Conservation (phyloP, 768 basidiomycete genomes). For the Multifurca ochricompacta region DNA sequence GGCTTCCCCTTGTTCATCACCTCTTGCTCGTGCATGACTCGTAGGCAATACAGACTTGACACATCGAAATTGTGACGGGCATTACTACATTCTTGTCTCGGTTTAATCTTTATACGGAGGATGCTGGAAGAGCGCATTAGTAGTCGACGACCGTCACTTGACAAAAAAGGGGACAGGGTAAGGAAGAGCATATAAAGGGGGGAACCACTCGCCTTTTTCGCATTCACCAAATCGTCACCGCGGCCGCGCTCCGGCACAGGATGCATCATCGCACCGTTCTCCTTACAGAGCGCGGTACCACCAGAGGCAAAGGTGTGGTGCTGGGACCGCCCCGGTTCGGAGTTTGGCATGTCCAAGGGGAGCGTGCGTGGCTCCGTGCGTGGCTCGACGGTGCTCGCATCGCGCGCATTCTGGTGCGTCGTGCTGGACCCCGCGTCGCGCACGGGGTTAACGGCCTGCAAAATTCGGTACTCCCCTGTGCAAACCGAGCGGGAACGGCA, state of each 20-base stretch:
- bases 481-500: neutral
- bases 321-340: constrained; percentile 4
- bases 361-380: neutral
- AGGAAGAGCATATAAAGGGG: too few relatives aligned
- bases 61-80: neutral
- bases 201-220: constrained; percentile 7
- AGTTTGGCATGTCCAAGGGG: constrained; percentile 1
- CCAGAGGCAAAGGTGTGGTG: neutral
- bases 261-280: constrained; percentile 8
- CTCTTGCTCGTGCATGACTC: neutral
- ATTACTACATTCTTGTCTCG: neutral
- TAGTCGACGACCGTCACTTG: neutral
- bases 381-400: neutral
- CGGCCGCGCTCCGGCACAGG: constrained; percentile 9
- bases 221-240: constrained; percentile 8
- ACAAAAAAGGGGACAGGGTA: neutral
- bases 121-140: neutral
- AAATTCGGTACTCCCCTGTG: constrained; percentile 11
- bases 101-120: too few relatives aligned
- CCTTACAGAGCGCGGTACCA: neutral
- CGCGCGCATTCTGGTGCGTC: neutral
- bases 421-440: neutral
- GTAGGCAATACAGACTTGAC: neutral
- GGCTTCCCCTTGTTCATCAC: neutral
- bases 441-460: constrained; percentile 2